phyloP scores from a whole-genome alignment of 1,139 yeast genomes.

The Suhomyces ambrosiae region DNA sequence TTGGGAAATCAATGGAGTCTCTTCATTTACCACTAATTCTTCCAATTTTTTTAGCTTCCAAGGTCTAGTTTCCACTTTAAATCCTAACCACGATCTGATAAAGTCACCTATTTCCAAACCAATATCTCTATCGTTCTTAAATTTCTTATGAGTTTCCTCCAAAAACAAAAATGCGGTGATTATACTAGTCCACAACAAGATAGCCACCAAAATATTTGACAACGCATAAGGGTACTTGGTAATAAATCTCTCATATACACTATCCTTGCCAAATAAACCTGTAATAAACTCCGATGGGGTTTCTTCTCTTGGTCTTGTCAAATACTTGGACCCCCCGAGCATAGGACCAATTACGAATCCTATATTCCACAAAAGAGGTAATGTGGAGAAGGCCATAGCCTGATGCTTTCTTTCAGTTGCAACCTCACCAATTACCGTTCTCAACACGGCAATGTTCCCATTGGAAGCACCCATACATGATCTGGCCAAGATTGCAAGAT shows the following conservation, averaged over 20 bases:
- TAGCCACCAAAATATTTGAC: constrained; percentile 58
- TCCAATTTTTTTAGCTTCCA: constrained; percentile 23
- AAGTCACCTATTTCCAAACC: constrained; percentile 58
- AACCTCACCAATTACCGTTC: constrained; percentile 42
- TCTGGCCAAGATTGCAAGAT: constrained; percentile 37
- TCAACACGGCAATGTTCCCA: constrained; percentile 40
- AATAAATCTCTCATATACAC: constrained; percentile 30
- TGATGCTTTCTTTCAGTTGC: constrained; percentile 41
- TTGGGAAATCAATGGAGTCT: constrained; percentile 7
- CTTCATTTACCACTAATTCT: constrained; percentile 3
- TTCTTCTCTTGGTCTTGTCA: constrained; percentile 33
- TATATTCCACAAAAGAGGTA: constrained; percentile 38
- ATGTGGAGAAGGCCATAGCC: constrained; percentile 38
- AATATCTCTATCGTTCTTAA: constrained; percentile 44
- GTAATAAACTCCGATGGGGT: constrained; percentile 6
- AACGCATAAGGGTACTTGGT: constrained; percentile 57
- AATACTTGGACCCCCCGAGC: constrained; percentile 50
- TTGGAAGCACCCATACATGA: constrained; percentile 37
- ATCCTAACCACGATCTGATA: constrained; percentile 37
- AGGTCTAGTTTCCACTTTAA: constrained; percentile 33
- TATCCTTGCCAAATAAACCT: background rate
- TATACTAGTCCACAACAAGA: constrained; percentile 42
- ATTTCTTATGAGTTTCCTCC: constrained; percentile 59
- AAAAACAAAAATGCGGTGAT: constrained; percentile 52
- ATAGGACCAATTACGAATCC: constrained; percentile 44